Conservation (phyloP, 768 basidiomycete genomes). For the Mycena leptocephala region DNA sequence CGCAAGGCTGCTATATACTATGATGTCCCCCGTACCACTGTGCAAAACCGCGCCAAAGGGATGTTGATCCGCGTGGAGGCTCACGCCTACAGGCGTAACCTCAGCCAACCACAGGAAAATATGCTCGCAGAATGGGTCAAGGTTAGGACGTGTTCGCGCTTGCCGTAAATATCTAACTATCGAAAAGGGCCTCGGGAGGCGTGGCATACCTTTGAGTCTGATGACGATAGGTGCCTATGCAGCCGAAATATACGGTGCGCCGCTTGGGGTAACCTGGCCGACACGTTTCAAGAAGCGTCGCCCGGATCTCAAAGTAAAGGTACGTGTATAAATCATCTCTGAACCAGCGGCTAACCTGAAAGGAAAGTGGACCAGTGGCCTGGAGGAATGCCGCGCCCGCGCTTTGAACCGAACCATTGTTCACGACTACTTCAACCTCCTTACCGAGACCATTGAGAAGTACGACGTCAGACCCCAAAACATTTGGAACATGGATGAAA, state of each 20-base stretch:
- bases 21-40: background rate
- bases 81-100: background rate
- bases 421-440: too few species aligned
- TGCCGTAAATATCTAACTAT: background rate
- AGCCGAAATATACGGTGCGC: constrained; percentile 20
- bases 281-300: constrained; percentile 20
- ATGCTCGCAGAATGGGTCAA: background rate
- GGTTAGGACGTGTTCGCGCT: background rate
- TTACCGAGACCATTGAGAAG: too few species aligned
- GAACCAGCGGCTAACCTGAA: constrained; percentile 15
- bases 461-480: too few species aligned
- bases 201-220: constrained; percentile 20
- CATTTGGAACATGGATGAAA: too few species aligned
- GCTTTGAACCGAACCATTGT: background rate
- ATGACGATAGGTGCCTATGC: constrained; percentile 20
- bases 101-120: background rate
- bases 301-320: constrained; percentile 28
- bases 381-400: constrained; percentile 33
- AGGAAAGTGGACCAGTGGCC: constrained; percentile 7
- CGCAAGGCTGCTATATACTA: background rate
- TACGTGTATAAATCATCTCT: background rate
- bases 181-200: background rate
- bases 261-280: constrained; percentile 17
- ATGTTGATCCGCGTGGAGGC: background rate
- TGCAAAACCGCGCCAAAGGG: background rate